Base-by-base conservation (phyloP, 352 stramenopile species). In the Pythium phragmitis region DNA sequence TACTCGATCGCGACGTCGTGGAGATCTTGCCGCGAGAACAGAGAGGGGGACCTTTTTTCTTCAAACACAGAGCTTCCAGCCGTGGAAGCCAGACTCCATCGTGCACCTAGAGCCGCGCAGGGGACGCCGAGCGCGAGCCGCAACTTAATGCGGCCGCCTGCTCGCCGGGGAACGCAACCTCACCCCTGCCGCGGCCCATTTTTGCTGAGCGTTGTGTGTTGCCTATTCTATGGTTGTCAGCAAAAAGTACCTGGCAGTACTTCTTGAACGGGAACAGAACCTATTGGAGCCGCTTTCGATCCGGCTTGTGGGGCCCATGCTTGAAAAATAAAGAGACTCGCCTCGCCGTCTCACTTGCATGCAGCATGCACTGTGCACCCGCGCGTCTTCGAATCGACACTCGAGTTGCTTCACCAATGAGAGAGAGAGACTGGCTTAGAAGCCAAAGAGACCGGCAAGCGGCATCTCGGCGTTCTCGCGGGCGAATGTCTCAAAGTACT, bases 401-500 rank as follows among this genome's bases (percentile, higher is more conserved):
- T 48, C 49, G 41, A 59, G 59, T 66, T 54, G 30, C 51, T 11
- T 64, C 57, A 58, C 26, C 45, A 58, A 51, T 19, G 26, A 41
- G 17, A 26, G 41, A 48, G 26, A 19, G 17, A 23, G 51, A 51
- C 75, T n/a, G n/a, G 43, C 71, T 88, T 92, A 92, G 73, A 95
- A 92, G 68, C 86, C 86, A 64, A 95, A 95, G 50, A 95, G 70
- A 45, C 80, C 79, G 55, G 79, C 81, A 45, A 94, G 67, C 53
- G 85, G 85, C 57, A 95, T 80, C 64, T 95, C 86, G 8, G 86
- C 82, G 64, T 95, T 83, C 75, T 99, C 96, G 72, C 97, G 97
- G 56, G 94, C 87, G 58, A 99, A 98, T 45, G 94, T 97, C 87
- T 99, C 96, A 71, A 98, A 99, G 81, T 99, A 99, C 79, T 98